These are phyloP conservation scores for Brassica nigra DNA, from an alignment of 345 rosid genomes.

Conservation along the genomic window DNA sequence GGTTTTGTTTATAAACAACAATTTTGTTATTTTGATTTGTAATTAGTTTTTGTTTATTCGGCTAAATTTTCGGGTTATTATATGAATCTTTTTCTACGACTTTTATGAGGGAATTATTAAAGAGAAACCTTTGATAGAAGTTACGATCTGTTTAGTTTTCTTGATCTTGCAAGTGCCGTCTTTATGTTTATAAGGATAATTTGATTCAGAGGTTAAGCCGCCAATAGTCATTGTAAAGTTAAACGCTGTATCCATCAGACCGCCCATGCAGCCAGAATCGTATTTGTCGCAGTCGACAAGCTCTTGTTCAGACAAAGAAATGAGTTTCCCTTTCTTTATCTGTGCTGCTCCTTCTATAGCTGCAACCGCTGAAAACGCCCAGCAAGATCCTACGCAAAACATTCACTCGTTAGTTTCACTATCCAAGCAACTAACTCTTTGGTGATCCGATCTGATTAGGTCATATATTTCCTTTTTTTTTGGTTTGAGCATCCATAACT, in stretches of 20 bases:
- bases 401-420: background rate
- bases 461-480: background rate
- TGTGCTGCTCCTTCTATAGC: conserved; percentile 61
- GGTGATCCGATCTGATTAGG: background rate
- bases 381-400: conserved; percentile 51
- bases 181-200: conserved; percentile 50
- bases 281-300: conserved; percentile 54
- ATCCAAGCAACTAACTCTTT: background rate
- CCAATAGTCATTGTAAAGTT: conserved; percentile 38
- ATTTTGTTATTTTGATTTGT: background rate
- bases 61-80: background rate
- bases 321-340: conserved; percentile 52
- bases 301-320: conserved; percentile 68
- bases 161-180: conserved; percentile 44
- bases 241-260: conserved; percentile 61
- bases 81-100: background rate
- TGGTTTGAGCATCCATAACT: background rate
- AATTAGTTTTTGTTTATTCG: background rate
- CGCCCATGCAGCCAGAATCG: conserved; percentile 54
- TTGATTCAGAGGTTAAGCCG: conserved; percentile 53
- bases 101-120: background rate
- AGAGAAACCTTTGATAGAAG: conserved; percentile 42
- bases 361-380: conserved; percentile 81
- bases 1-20: background rate
- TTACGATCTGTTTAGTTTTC: conserved; percentile 7